phyloP scores from a whole-genome alignment of 768 basidiomycete species.

The Hericium rajendrae region DNA sequence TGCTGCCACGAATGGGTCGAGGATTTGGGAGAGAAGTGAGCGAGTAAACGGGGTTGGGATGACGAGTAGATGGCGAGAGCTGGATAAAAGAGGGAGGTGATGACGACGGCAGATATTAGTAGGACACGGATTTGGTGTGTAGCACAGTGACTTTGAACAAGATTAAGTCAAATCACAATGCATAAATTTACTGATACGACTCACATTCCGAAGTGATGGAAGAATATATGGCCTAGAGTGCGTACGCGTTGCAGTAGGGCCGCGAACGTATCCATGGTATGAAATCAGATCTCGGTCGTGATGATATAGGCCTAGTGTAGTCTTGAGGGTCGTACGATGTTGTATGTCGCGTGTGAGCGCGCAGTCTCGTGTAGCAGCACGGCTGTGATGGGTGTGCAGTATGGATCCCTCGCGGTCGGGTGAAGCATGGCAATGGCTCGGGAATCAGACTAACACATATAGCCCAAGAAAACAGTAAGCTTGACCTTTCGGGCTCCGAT shows the following conservation, averaged over 20 bases:
- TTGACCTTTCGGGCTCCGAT: neutral
- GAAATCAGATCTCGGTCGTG: neutral
- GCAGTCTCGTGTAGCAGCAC: neutral
- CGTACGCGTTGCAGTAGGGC: slow-evolving; percentile 26
- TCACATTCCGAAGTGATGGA: slow-evolving; percentile 74
- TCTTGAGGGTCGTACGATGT: neutral
- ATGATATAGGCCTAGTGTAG: neutral
- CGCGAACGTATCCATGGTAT: slow-evolving; percentile 14
- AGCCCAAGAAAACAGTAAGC: neutral
- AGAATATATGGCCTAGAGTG: slow-evolving; percentile 36
- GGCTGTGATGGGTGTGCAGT: neutral
- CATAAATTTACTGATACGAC: slow-evolving; percentile 21
- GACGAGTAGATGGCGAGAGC: slow-evolving; percentile 78
- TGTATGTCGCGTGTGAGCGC: neutral
- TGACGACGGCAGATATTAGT: slow-evolving; percentile 78
- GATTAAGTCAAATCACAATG: no score
- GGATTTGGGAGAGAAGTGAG: slow-evolving; percentile 48
- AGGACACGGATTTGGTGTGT: slow-evolving; percentile 87
- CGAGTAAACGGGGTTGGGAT: slow-evolving; percentile 49
- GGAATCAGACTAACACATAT: neutral
- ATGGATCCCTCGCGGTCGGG: neutral
- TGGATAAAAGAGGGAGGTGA: slow-evolving; percentile 86
- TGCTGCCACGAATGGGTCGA: slow-evolving; percentile 50
- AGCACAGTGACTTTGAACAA: slow-evolving; percentile 61
- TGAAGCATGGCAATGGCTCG: neutral